Evolutionary conservation across 2,329 filamentous ascomycete species (phyloP).

Genomic region (Exophiala mesophila): DNA sequence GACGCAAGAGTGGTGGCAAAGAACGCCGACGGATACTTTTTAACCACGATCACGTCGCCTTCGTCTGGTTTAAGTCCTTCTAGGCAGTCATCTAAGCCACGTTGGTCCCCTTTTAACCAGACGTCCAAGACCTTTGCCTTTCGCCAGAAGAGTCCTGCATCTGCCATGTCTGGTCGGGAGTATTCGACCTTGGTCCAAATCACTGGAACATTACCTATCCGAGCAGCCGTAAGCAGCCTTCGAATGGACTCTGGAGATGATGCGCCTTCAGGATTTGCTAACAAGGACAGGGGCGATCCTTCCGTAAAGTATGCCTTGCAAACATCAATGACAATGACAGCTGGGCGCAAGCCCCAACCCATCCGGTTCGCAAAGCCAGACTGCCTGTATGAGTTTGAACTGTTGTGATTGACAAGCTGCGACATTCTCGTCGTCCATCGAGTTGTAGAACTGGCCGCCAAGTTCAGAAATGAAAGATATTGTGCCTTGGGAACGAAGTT

Average conservation of each 20-base stretch:
- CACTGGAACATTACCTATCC: background rate
- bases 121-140: background rate
- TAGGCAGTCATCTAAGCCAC: background rate
- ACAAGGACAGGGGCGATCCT: conserved; percentile 39
- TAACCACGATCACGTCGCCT: conserved; percentile 34
- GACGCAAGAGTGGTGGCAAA: conserved; percentile 43
- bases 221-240: background rate
- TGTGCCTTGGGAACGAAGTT: too few species aligned
- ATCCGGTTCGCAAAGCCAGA: conserved; percentile 40
- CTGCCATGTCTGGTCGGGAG: background rate
- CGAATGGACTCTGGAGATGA: background rate
- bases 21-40: conserved; percentile 43
- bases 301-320: conserved; percentile 44
- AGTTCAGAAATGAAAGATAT: too few species aligned
- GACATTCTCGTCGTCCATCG: too few species aligned
- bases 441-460: too few species aligned
- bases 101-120: background rate
- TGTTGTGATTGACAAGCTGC: too few species aligned
- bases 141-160: background rate
- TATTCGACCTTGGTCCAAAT: background rate
- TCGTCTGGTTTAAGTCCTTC: background rate
- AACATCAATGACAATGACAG: conserved; percentile 44
- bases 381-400: too few species aligned
- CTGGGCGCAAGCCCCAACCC: conserved; percentile 42
- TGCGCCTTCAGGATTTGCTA: background rate